Evolutionary conservation across 306 rosid genomes (phyloP).

Genomic region (Glycine soja): DNA sequence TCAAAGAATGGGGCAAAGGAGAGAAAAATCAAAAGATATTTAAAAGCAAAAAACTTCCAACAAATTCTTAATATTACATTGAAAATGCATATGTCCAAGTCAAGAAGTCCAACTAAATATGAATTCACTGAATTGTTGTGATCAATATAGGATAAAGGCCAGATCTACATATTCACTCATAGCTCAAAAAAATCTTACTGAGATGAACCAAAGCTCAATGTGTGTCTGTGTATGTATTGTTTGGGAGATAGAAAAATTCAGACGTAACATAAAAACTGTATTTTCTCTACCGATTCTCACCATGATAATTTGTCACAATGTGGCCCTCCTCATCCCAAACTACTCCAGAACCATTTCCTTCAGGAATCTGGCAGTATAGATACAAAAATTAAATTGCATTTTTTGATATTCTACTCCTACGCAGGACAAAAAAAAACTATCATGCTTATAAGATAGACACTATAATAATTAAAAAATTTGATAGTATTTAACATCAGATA

Average conservation of each 20-base stretch:
- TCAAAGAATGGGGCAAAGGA: conserved; percentile 15
- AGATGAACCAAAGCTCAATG: conserved; percentile 32
- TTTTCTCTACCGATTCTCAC: conserved; percentile 56
- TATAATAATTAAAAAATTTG: conserved; percentile 27
- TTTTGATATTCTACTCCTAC: conserved; percentile 14
- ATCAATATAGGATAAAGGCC: background rate
- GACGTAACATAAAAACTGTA: conserved; percentile 14
- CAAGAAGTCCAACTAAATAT: conserved; percentile 13
- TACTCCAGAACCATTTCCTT: conserved; percentile 99
- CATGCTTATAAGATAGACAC: conserved; percentile 32
- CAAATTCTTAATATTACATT: conserved; percentile 9
- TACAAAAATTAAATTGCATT: conserved; percentile 25
- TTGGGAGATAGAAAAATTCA: conserved; percentile 24
- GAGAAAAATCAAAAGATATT: conserved; percentile 17
- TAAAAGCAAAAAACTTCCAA: background rate
- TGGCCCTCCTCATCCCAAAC: conserved; percentile 95
- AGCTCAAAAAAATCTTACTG: conserved; percentile 26
- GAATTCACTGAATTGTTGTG: background rate
- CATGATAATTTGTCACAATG: conserved; percentile 95
- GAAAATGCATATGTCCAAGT: conserved; percentile 14
- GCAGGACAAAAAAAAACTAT: background rate
- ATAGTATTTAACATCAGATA: conserved; percentile 20
- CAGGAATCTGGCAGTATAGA: conserved; percentile 74
- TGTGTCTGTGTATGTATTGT: background rate
- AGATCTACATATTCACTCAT: conserved; percentile 21